phyloP scores from a whole-genome alignment of 805 yeast species.

The Metschnikowia lachancei region DNA sequence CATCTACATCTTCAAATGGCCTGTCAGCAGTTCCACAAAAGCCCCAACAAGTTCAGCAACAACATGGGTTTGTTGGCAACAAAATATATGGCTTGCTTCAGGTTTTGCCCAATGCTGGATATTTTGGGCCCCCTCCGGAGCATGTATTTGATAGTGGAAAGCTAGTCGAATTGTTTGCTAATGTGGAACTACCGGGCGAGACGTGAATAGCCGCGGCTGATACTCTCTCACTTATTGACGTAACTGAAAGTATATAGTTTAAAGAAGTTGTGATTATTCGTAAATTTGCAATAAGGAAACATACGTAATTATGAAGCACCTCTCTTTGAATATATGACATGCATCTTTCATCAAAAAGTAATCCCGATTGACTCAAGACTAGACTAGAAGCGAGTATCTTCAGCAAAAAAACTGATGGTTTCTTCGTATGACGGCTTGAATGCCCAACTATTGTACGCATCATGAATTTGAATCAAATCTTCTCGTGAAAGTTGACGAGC shows the following conservation, averaged over 20 bases:
- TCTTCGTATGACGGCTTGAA: slow-evolving; percentile 61
- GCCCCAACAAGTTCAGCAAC: slow-evolving; percentile 10
- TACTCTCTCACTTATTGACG: background rate
- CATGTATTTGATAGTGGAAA: slow-evolving; percentile 54
- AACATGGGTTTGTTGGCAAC: slow-evolving; percentile 33
- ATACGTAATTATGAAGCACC: background rate
- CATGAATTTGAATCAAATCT: slow-evolving; percentile 53
- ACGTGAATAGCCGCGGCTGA: background rate
- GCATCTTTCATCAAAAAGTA: background rate
- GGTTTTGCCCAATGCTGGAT: slow-evolving; percentile 58
- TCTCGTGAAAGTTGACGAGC: slow-evolving; percentile 50
- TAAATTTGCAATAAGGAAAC: background rate
- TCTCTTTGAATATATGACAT: background rate
- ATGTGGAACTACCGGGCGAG: slow-evolving; percentile 25
- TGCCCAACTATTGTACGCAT: slow-evolving; percentile 71
- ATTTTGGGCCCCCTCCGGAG: slow-evolving; percentile 47
- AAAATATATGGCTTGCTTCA: slow-evolving; percentile 46
- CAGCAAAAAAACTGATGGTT: slow-evolving; percentile 17
- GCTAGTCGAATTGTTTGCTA: slow-evolving; percentile 43
- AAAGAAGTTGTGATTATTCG: background rate
- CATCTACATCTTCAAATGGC: background rate
- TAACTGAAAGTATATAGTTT: background rate
- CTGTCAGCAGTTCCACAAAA: slow-evolving; percentile 5
- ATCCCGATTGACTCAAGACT: background rate
- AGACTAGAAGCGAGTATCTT: slow-evolving; percentile 15